Evolutionary conservation across 768 basidiomycete genomes (phyloP).

Genomic region (Agaricus bisporus): DNA sequence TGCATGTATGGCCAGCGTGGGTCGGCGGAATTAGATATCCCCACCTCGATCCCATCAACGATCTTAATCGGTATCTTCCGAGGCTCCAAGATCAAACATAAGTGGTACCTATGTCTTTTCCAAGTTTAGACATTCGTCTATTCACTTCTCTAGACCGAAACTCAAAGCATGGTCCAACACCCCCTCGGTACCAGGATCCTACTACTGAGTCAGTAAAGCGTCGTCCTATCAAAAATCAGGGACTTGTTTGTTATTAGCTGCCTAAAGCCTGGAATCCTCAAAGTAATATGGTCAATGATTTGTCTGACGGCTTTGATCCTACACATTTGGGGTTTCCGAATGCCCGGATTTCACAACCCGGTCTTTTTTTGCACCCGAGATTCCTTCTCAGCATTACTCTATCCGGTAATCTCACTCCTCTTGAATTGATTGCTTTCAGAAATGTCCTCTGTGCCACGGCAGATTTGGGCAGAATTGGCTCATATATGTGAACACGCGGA

Average conservation of each 20-base stretch:
- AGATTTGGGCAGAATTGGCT: too few relatives aligned
- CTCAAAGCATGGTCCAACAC: neutral
- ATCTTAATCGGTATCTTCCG: conserved; percentile 11
- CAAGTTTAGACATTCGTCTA: conserved; percentile 6
- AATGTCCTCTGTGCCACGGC: too few relatives aligned
- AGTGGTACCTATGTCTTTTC: neutral
- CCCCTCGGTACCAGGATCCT: neutral
- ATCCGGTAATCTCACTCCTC: conserved; percentile 4
- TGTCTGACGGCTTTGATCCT: neutral
- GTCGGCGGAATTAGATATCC: conserved; percentile 36
- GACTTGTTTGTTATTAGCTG: too few relatives aligned
- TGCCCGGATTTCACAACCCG: conserved; percentile 18
- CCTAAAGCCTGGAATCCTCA: neutral
- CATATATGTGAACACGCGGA: too few relatives aligned
- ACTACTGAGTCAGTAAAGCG: too few relatives aligned
- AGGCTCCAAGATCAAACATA: neutral
- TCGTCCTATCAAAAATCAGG: too few relatives aligned
- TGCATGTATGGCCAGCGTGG: conserved; percentile 34
- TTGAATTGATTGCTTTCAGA: conserved; percentile 1
- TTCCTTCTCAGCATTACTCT: neutral
- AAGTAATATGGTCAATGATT: neutral
- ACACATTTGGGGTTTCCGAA: neutral
- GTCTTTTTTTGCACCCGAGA: conserved; percentile 20
- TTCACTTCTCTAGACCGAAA: conserved; percentile 2
- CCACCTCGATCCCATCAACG: conserved; percentile 14